These are phyloP conservation scores for Dipodascopsis tothii DNA, from an alignment of 805 yeast genomes.

Conservation along the genomic window DNA sequence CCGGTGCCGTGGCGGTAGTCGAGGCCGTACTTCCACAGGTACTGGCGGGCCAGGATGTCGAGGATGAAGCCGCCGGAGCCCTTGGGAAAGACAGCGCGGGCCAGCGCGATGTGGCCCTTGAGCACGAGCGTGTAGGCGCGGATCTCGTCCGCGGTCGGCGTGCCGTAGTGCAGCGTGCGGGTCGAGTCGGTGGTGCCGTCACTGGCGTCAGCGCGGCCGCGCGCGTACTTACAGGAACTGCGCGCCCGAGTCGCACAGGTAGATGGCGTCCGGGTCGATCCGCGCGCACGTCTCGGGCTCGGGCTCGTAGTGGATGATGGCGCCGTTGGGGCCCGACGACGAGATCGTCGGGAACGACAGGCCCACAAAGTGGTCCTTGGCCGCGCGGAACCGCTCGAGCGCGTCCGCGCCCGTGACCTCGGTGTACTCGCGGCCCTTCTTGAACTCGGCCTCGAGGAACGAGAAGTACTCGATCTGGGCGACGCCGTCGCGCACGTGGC, in stretches of 20 bases:
- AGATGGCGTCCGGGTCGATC: constrained; percentile 61
- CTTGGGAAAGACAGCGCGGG: constrained; percentile 68
- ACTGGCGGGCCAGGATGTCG: constrained; percentile 77
- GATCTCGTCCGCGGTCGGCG: constrained; percentile 50
- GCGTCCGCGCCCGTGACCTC: constrained; percentile 55
- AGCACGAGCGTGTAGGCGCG: constrained; percentile 75
- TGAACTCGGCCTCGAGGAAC: constrained; percentile 67
- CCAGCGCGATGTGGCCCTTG: constrained; percentile 85
- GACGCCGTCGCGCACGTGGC: constrained; percentile 79
- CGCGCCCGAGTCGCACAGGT: constrained; percentile 82
- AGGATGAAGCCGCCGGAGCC: constrained; percentile 68
- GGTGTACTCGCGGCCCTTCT: constrained; percentile 36
- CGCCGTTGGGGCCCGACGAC: constrained; percentile 69
- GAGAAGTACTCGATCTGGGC: constrained; percentile 67
- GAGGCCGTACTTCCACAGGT: constrained; percentile 71
- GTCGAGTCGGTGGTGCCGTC: constrained; percentile 98
- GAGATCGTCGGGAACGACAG: constrained; percentile 68
- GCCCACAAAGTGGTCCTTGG: constrained; percentile 41
- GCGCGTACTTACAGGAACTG: constrained; percentile 47
- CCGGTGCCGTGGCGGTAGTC: constrained; percentile 95
- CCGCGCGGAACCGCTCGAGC: constrained; percentile 39
- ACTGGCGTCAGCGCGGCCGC: background rate
- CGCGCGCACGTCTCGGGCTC: constrained; percentile 45
- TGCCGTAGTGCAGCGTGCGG: constrained; percentile 65
- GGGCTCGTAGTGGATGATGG: constrained; percentile 71